Base-by-base conservation (phyloP, 768 basidiomycete genomes). In the Kwoniella shandongensis region DNA sequence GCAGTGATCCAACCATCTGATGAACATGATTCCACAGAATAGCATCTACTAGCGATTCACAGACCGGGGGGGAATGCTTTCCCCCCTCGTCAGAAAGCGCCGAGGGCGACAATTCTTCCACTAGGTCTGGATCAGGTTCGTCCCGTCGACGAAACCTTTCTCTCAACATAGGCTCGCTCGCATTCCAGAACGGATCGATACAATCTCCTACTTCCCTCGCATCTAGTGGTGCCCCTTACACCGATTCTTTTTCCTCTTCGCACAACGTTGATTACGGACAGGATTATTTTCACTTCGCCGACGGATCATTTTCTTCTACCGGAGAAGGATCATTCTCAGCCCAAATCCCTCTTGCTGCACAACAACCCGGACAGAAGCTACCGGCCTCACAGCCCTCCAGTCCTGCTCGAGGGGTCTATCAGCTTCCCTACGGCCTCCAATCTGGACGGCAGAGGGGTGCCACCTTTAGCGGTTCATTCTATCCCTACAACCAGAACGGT, bases 361-460 rank as follows among this genome's bases (percentile, higher is more conserved):
- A 51, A 35, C 48, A 50, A 26, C 17, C 53, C 15, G 57, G 53
- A 11, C 63, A 54, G 22, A 63, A 54, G 7, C 47, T 69, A 44
- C 73, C 73, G 5, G 71, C 69, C 3, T 71, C 69, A 6, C 73
- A 75, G 38, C 73, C 73, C 2, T 67, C 69, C 15, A 65, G 62
- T 56, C 73, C 73, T 1, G 65, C 66, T 11, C 44, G 69, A 22
- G 65, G 67, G 4, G 65, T 59, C 29, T 67, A 63, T 45, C 60
- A 59, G 11, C 59, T 65, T 29, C 64, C 73, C 0, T 71, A 60
- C 59, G 40, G 53, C 23, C 38, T 51, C 29, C 61, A 59, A 46
- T 41, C 54, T 5, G 73, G 71, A 26, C 49, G 73, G 47, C 73
- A 73, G 38, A 27, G 73, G 48, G 73, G 73, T 7, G 72, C 70